Conservation (phyloP, 2,329 filamentous ascomycete species). For the Seiridium cupressi region DNA sequence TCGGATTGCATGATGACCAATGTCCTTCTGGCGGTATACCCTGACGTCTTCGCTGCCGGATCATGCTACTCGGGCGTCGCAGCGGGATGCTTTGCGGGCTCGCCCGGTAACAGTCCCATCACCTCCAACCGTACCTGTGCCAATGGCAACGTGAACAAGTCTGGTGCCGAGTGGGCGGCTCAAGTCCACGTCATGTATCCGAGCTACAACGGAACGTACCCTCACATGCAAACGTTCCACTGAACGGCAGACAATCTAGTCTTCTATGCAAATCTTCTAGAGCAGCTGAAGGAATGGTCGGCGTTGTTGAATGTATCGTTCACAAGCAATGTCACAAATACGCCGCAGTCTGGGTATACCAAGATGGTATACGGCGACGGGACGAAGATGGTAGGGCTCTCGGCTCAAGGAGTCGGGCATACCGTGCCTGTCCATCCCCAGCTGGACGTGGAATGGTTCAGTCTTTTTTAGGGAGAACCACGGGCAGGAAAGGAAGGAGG, state of each 20-base stretch:
- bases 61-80: constrained; percentile 43
- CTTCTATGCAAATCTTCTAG: constrained; percentile 31
- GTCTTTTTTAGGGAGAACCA: neutral
- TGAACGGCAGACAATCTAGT: constrained; percentile 34
- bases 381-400: constrained; percentile 10
- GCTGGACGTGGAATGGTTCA: constrained; percentile 7
- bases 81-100: constrained; percentile 37
- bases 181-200: constrained; percentile 33
- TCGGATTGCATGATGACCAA: constrained; percentile 51
- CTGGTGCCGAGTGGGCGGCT: constrained; percentile 41
- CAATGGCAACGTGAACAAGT: constrained; percentile 31
- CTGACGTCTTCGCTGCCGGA: constrained; percentile 43
- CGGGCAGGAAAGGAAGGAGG: too few relatives aligned
- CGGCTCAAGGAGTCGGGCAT: constrained; percentile 8
- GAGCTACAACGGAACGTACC: constrained; percentile 27
- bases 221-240: constrained; percentile 29
- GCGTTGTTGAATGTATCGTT: constrained; percentile 29
- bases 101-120: constrained; percentile 7
- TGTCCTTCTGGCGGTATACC: constrained; percentile 45
- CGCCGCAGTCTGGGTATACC: constrained; percentile 6
- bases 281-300: constrained; percentile 40
- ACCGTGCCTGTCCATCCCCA: constrained; percentile 9
- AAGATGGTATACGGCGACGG: constrained; percentile 11
- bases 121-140: constrained; percentile 35
- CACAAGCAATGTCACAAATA: constrained; percentile 8